Evolutionary conservation across 192 early-diverging fungal species (phyloP).

Genomic region (Linnemannia hyalina): DNA sequence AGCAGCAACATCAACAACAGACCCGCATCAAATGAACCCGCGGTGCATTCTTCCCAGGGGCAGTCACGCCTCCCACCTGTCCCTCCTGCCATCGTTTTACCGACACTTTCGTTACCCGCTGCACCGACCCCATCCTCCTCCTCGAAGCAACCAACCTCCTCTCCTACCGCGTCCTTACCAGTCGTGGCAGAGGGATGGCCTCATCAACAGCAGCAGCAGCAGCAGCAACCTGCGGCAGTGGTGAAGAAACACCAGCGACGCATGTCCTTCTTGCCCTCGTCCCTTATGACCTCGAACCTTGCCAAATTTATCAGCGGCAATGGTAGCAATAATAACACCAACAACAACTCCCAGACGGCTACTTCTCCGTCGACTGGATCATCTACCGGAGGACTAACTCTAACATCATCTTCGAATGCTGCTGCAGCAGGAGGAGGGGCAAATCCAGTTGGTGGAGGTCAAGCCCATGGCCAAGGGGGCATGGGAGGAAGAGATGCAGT

Average conservation of each 20-base stretch:
- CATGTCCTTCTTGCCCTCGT: constrained; percentile 35
- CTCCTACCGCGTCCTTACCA: neutral
- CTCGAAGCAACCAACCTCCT: neutral
- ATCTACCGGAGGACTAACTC: neutral
- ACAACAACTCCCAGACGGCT: neutral
- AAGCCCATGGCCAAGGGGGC: neutral
- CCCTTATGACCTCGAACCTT: constrained; percentile 44
- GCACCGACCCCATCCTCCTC: neutral
- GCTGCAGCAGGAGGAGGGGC: neutral
- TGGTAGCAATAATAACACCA: neutral
- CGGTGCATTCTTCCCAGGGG: neutral
- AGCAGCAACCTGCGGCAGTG: neutral
- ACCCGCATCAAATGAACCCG: neutral
- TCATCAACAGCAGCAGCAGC: neutral
- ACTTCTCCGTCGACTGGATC: constrained; percentile 11
- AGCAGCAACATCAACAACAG: neutral
- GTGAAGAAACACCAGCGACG: constrained; percentile 31
- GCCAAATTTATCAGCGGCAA: constrained; percentile 37
- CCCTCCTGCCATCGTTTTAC: neutral
- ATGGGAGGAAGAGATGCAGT: neutral
- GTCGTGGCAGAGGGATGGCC: no score
- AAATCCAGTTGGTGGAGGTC: neutral
- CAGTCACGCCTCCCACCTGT: neutral
- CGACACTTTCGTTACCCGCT: constrained; percentile 3
- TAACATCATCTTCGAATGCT: constrained; percentile 2